Evolutionary conservation across 108 stramenopile species (phyloP).

Genomic region (Epithemia pelagica): DNA sequence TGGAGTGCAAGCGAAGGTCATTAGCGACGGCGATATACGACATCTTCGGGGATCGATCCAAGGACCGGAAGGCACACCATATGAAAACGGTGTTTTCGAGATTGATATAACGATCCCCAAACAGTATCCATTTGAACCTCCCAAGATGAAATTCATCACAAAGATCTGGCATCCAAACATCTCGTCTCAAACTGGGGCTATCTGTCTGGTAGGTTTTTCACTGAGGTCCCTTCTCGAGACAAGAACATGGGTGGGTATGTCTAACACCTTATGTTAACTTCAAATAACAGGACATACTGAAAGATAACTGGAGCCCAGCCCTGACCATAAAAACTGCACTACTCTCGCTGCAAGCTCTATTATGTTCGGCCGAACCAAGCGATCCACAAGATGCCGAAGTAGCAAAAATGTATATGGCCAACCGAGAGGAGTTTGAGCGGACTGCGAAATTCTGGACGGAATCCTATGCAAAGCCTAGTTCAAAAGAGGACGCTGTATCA

Average conservation of each 20-base stretch:
- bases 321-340: slow-evolving; percentile 95
- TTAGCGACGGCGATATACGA: slow-evolving; percentile 25
- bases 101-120: slow-evolving; percentile 77
- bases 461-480: slow-evolving; percentile 78
- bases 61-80: slow-evolving; percentile 68
- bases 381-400: slow-evolving; percentile 98
- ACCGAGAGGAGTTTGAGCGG: slow-evolving; percentile 67
- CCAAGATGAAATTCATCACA: slow-evolving; percentile 89
- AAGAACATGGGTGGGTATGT: not conserved
- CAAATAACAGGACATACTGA: slow-evolving; percentile 84
- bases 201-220: slow-evolving; percentile 78
- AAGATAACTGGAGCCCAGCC: slow-evolving; percentile 97
- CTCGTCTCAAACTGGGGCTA: slow-evolving; percentile 91
- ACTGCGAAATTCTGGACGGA: slow-evolving; percentile 94
- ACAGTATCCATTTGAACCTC: slow-evolving; percentile 91
- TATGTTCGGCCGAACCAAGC: slow-evolving; percentile 85
- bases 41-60: slow-evolving; percentile 60
- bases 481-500: slow-evolving; percentile 59
- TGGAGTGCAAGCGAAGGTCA: slow-evolving; percentile 49
- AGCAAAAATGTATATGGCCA: slow-evolving; percentile 83
- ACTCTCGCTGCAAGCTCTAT: slow-evolving; percentile 82
- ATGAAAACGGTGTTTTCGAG: slow-evolving; percentile 75
- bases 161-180: slow-evolving; percentile 99
- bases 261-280: too few species aligned
- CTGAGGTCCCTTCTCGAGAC: not conserved